A percentile compares a stretch with the other conserved stretches of the same genome.
phyloP scores from a whole-genome alignment of 441 rosid species.

The Cnidoscolus chayamansa region DNA sequence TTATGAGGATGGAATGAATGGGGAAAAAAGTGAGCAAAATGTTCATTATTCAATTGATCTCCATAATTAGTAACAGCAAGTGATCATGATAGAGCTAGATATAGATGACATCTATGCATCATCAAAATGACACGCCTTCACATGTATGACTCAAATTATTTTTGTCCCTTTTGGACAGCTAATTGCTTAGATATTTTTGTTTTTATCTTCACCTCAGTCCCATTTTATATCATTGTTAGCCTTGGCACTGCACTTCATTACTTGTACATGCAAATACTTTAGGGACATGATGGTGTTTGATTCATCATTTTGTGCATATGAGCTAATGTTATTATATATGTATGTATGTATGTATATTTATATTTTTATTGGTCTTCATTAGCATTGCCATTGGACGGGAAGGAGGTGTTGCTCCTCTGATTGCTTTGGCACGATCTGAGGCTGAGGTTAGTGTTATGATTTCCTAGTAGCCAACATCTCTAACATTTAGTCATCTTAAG shows the following conservation, averaged over 20 bases:
- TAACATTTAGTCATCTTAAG: not conserved
- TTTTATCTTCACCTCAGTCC: not conserved
- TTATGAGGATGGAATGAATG: not conserved
- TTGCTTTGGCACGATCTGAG: conserved; percentile 77
- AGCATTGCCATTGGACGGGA: conserved; percentile 95
- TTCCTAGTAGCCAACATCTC: not conserved
- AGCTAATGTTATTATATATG: conserved; percentile 19
- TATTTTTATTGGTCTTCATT: conserved; percentile 15
- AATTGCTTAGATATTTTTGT: not conserved
- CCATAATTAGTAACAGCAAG: not conserved
- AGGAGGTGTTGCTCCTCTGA: conserved; percentile 95
- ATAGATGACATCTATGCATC: not conserved
- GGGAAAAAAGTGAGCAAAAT: not conserved
- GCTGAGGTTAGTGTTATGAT: conserved; percentile 59
- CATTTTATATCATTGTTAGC: not conserved
- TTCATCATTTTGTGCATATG: not conserved
- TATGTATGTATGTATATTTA: too few species aligned
- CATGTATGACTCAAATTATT: not conserved
- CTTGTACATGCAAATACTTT: not conserved
- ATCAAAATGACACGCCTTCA: not conserved
- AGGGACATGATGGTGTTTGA: not conserved
- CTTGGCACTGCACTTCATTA: not conserved
- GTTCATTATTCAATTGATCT: not conserved
- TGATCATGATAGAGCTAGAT: conserved; percentile 5
- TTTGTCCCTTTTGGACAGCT: not conserved